phyloP scores from a whole-genome alignment of 2,329 filamentous ascomycete species.

The Aulographum hederae region DNA sequence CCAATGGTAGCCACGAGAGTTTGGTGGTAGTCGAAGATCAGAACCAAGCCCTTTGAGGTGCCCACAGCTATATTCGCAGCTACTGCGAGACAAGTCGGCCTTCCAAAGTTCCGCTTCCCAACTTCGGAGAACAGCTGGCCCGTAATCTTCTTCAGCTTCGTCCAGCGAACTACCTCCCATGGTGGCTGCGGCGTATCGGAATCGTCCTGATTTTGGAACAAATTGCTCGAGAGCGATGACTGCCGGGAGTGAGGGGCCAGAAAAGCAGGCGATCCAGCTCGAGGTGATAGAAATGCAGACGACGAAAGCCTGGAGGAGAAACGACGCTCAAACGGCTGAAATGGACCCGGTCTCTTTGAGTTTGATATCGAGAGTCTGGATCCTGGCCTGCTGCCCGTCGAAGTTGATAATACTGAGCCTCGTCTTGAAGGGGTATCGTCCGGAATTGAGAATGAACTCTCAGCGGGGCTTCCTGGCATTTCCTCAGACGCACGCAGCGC shows the following conservation, averaged over 20 bases:
- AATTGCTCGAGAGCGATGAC: slow-evolving; percentile 46
- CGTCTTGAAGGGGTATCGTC: too few species aligned
- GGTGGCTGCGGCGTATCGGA: slow-evolving; percentile 58
- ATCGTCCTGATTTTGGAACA: slow-evolving; percentile 15
- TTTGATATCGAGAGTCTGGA: slow-evolving; percentile 43
- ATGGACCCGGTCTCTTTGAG: slow-evolving; percentile 60
- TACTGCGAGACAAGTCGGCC: slow-evolving; percentile 74
- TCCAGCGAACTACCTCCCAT: slow-evolving; percentile 97
- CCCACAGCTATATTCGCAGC: slow-evolving; percentile 79
- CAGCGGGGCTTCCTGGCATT: too few species aligned
- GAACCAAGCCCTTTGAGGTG: slow-evolving; percentile 82
- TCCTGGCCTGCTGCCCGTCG: too few species aligned
- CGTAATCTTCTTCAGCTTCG: slow-evolving; percentile 74
- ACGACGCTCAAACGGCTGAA: slow-evolving; percentile 83
- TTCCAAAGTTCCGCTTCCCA: slow-evolving; percentile 81
- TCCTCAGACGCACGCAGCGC: too few species aligned
- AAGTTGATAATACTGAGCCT: too few species aligned
- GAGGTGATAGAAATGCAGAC: slow-evolving; percentile 39
- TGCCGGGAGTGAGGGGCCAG: slow-evolving; percentile 62
- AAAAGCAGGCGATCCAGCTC: slow-evolving; percentile 62
- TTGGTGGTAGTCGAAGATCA: slow-evolving; percentile 96
- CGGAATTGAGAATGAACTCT: too few species aligned
- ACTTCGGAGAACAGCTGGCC: slow-evolving; percentile 82
- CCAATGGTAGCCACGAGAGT: slow-evolving; percentile 88
- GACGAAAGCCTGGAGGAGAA: slow-evolving; percentile 78